These are phyloP conservation scores for Prototheca cutis DNA, from an alignment of 163 green algal genomes.

Conservation along the genomic window DNA sequence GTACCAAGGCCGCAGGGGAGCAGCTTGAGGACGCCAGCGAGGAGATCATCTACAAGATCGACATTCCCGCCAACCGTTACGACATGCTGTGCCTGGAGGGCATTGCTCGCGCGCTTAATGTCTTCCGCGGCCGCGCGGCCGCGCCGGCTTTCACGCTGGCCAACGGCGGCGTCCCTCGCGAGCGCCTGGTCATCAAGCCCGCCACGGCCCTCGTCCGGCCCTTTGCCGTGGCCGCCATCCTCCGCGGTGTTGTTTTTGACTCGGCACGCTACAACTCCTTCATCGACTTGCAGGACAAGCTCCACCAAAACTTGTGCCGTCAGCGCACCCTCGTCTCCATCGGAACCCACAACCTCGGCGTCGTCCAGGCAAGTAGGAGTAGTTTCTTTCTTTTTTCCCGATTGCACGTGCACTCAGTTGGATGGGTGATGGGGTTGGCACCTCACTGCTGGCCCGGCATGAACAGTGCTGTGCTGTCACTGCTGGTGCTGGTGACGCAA, in stretches of 20 bases:
- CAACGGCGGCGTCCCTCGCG: conserved; percentile 17
- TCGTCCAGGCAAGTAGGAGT: conserved; percentile 48
- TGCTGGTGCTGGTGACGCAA: too few relatives aligned
- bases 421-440: too few relatives aligned
- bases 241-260: conserved; percentile 83
- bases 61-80: conserved; percentile 98
- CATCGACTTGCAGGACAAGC: conserved; percentile 98
- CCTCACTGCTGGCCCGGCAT: too few relatives aligned
- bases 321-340: conserved; percentile 92
- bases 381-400: too few relatives aligned
- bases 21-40: conserved; percentile 25
- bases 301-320: conserved; percentile 97
- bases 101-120: conserved; percentile 87
- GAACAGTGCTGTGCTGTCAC: too few relatives aligned
- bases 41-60: conserved; percentile 95
- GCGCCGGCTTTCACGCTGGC: conserved; percentile 61
- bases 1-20: conserved; percentile 10
- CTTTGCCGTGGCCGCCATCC: conserved; percentile 88
- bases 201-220: conserved; percentile 88
- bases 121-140: conserved; percentile 66
- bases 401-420: too few relatives aligned
- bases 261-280: conserved; percentile 79
- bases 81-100: conserved; percentile 99
- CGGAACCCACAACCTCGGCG: conserved; percentile 93
- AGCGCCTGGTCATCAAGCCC: conserved; percentile 71